Percentiles rank a stretch among this genome's conserved stretches.
These are phyloP conservation scores for Artomyces pyxidatus DNA, from an alignment of 768 basidiomycete genomes.

Conservation along the genomic window DNA sequence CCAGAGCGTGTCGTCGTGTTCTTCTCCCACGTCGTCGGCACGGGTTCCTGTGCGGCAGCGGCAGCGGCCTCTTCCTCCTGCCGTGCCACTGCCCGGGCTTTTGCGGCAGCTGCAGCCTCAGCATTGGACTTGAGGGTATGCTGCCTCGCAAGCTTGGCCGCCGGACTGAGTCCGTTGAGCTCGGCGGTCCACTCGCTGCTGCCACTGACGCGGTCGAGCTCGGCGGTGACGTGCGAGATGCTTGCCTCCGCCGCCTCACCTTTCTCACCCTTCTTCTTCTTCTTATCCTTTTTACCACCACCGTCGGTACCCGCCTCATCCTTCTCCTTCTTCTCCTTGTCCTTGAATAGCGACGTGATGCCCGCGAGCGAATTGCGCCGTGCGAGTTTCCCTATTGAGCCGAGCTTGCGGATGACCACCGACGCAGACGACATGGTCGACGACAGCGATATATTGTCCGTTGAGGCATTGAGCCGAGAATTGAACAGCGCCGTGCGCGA, in stretches of 20 bases:
- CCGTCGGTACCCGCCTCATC: constrained; percentile 27
- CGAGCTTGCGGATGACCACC: constrained; percentile 94
- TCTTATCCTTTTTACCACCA: constrained; percentile 41
- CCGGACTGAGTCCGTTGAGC: constrained; percentile 77
- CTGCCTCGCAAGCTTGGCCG: constrained; percentile 82
- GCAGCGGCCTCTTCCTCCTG: constrained; percentile 33
- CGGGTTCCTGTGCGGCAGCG: constrained; percentile 24
- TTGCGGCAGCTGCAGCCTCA: constrained; percentile 62
- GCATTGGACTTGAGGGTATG: constrained; percentile 88
- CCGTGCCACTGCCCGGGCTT: constrained; percentile 47
- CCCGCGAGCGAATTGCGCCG: constrained; percentile 83
- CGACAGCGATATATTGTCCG: constrained; percentile 91
- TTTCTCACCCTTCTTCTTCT: constrained; percentile 50
- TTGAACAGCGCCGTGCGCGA: constrained; percentile 73
- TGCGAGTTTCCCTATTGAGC: constrained; percentile 83
- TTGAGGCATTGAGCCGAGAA: constrained; percentile 77
- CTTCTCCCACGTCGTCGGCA: constrained; percentile 70
- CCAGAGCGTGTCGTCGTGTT: constrained; percentile 61
- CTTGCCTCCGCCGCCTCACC: constrained; percentile 57
- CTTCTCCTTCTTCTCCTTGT: constrained; percentile 50
- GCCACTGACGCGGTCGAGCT: constrained; percentile 75
- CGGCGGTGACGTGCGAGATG: constrained; percentile 77
- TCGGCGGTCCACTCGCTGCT: constrained; percentile 49
- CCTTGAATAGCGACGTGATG: constrained; percentile 92
- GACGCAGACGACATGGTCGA: constrained; percentile 93